Base-by-base conservation (phyloP, 2,329 filamentous ascomycete genomes). In the Botryotinia calthae region DNA sequence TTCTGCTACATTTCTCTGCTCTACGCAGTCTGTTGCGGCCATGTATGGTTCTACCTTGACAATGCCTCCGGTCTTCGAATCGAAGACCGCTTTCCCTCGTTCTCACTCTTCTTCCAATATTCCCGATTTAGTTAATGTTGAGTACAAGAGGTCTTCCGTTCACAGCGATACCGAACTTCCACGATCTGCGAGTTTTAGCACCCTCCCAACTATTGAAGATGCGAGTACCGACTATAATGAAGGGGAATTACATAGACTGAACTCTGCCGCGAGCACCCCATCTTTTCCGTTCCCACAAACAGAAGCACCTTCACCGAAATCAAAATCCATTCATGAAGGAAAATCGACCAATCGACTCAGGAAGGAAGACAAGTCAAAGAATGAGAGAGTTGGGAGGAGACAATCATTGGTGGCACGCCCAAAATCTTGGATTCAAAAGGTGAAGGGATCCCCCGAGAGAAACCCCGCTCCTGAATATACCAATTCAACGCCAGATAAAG, bases 141-240 rank as follows among this genome's bases (percentile, higher is more conserved):
- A 81, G 51, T 78, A 78, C 73, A 77, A 77, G 71, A 72, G 56
- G 14, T 37, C 76, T n/a, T 63, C 75, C 18, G 70, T 66, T 18
- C 73, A 61, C 28, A 74, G 72, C 20, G 70, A 76, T 67, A 76
- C 78, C 42, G 78, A 80, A 56, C 76, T 89, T 44, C 84, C 85
- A 42, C 84, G 87, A 72, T 85, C 88, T 65, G 88, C 88, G 46
- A 90, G 88, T 77, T 89, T 87, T 80, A 87, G 86, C 64, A 84
- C 86, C 75, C 79, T 89, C n/a, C 84, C 86, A 5, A 81, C 78
- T 42, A 79, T 84, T 28, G 75, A 82, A 42, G 65, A 68, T 37
- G 18, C 68, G 20, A 70, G 44, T 59, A 68, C 58, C 59, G 73
- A 74, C 31, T 77, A 74, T 63, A 67, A 62, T 37, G 75, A 78